phyloP scores from a whole-genome alignment of 306 rosid species.

The Cucumis cinereus region DNA sequence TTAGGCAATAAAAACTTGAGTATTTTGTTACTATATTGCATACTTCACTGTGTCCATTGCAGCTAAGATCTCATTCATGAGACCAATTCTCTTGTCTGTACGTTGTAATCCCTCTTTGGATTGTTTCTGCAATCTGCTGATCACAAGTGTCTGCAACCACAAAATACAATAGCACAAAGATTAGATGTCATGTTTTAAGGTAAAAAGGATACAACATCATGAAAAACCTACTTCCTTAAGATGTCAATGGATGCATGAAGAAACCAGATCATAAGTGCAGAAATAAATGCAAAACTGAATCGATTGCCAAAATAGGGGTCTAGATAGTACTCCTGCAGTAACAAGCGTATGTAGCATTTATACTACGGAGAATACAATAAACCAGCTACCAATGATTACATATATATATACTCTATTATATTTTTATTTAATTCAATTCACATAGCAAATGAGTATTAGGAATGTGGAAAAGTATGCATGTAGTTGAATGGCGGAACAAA shows the following conservation, averaged over 20 bases:
- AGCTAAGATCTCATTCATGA: constrained; percentile 94
- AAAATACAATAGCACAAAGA: neutral
- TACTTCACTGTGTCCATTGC: constrained; percentile 98
- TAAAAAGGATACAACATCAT: neutral
- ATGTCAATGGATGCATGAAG: neutral
- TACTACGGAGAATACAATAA: neutral
- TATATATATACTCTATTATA: too few species aligned
- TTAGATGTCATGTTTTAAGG: neutral
- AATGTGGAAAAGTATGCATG: too few species aligned
- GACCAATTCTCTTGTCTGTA: constrained; percentile 94
- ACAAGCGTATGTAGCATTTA: neutral
- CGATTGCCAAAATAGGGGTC: neutral
- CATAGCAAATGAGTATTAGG: too few species aligned
- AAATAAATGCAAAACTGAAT: neutral
- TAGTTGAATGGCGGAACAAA: too few species aligned
- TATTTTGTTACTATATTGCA: constrained; percentile 10
- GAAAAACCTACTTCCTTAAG: neutral
- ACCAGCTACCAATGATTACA: neutral
- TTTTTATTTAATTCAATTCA: too few species aligned
- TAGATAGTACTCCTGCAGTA: neutral
- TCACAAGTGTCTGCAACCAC: constrained; percentile 55
- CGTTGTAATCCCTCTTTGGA: constrained; percentile 85
- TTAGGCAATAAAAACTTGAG: neutral
- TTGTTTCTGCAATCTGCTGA: constrained; percentile 73
- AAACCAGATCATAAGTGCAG: neutral